Evolutionary conservation across 257 asterid genomes (phyloP), one percentile per base, ranked within the genome.

Genomic region (Leonotis leonurus): DNA sequence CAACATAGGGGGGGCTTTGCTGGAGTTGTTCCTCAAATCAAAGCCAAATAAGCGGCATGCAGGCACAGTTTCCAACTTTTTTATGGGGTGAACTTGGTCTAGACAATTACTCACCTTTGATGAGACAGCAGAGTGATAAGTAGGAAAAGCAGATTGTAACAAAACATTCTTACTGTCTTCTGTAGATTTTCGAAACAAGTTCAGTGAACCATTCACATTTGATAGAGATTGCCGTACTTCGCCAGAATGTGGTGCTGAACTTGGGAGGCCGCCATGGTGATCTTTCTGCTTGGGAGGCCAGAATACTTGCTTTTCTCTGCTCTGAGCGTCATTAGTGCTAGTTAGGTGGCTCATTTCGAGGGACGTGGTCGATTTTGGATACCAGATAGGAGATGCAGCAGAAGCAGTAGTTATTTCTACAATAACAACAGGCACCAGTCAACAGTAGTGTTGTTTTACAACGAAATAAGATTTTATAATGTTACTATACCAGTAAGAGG

Each of bases 21-120:
- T n/a, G n/a, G n/a, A n/a, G n/a, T n/a, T n/a, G 69, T 64, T 83
- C 77, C 86, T 76, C 78, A 88, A 83, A 69, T 88, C 94, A 58
- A 88, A 54, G 49, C 96, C 96, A 72, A 88, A 88, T 70, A 88
- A 51, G 39, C 94, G 72, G 72, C 80, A 85, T 12, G 67, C 75
- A 3, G 91, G 60, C 16, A 68, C 64, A 18, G 52, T 71, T 59
- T 80, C 95, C 3, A 29, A 29, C 67, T 44, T 83, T 55, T 69
- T 83, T 13, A 71, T 33, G 25, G 60, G 75, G 13, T 72, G 78
- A 57, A 62, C 71, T 68, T 75, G 86, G 62, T 78, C 80, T 29
- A 56, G 68, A 62, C 71, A 58, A 66, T 72, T 71, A 56, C 82
- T 76, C 22, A 63, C 75, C 78, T 75, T 73, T 32, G 80, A 71